Percentiles rank a stretch among this genome's conserved stretches.
phyloP scores from a whole-genome alignment of 176 grass and related monocot species.

The Elaeis guineensis region DNA sequence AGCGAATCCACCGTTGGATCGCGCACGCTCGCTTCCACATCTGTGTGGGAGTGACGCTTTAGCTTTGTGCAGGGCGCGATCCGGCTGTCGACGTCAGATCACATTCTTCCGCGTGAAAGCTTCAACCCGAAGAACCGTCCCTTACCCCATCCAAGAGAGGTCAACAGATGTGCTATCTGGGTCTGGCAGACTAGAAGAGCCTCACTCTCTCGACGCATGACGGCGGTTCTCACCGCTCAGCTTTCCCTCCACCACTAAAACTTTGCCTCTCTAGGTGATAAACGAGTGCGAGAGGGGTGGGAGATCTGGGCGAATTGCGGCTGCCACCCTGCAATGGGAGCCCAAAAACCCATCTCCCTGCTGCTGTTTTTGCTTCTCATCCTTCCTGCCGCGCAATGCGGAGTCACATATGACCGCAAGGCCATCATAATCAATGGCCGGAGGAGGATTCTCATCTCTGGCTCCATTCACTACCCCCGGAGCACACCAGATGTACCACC shows the following conservation, averaged over 20 bases:
- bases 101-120: too few relatives aligned
- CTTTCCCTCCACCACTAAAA: slow-evolving; percentile 19
- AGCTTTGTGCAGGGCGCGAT: too few relatives aligned
- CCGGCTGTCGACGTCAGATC: too few relatives aligned
- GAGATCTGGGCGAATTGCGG: slow-evolving; percentile 21
- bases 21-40: too few relatives aligned
- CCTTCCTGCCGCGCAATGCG: slow-evolving; percentile 31
- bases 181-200: slow-evolving; percentile 25
- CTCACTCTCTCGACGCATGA: not conserved
- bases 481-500: slow-evolving; percentile 78
- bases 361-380: slow-evolving; percentile 9
- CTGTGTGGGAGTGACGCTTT: too few relatives aligned
- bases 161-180: slow-evolving; percentile 6
- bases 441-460: slow-evolving; percentile 92
- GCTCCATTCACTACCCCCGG: slow-evolving; percentile 97
- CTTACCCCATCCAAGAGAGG: slow-evolving; percentile 11
- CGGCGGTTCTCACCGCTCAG: not conserved
- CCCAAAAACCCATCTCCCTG: slow-evolving; percentile 10
- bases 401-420: slow-evolving; percentile 91
- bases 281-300: slow-evolving; percentile 10
- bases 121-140: too few relatives aligned
- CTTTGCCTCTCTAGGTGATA: not conserved
- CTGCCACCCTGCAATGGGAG: slow-evolving; percentile 13
- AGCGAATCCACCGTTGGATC: too few relatives aligned
- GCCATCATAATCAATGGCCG: slow-evolving; percentile 68